These are phyloP conservation scores for Senna siamea DNA, from an alignment of 306 rosid species.

Conservation along the genomic window DNA sequence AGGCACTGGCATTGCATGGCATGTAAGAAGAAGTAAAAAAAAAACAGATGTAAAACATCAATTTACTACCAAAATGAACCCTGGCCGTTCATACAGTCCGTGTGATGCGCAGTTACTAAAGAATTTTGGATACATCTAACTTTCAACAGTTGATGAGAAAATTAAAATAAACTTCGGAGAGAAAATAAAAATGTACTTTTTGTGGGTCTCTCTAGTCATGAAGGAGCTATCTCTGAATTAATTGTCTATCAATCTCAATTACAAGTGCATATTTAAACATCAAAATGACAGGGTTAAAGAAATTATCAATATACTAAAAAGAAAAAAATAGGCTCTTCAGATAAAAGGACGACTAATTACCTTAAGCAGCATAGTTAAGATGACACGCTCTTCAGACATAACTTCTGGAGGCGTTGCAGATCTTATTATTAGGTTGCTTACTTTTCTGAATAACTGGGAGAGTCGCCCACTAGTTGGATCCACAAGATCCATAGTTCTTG, in stretches of 20 bases:
- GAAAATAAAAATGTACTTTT: background rate
- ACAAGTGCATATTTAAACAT: conserved; percentile 2
- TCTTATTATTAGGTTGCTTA: conserved; percentile 48
- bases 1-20: background rate
- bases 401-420: conserved; percentile 38
- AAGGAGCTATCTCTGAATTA: too few relatives aligned
- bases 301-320: background rate
- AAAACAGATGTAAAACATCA: conserved; percentile 9
- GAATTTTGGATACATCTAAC: too few relatives aligned
- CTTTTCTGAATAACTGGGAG: conserved; percentile 52
- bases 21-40: background rate
- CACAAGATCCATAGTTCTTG: conserved; percentile 54
- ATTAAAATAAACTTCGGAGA: too few relatives aligned
- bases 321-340: background rate
- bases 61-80: too few relatives aligned
- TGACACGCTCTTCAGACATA: conserved; percentile 50
- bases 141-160: too few relatives aligned
- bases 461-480: conserved; percentile 66
- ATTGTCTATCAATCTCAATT: conserved; percentile 20
- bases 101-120: too few relatives aligned
- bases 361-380: conserved; percentile 64
- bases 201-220: background rate
- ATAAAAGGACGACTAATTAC: conserved; percentile 37
- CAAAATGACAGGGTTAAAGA: background rate
- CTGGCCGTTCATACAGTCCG: background rate